phyloP scores from a whole-genome alignment of 2,329 filamentous ascomycete genomes.

The Colletotrichum sidae region DNA sequence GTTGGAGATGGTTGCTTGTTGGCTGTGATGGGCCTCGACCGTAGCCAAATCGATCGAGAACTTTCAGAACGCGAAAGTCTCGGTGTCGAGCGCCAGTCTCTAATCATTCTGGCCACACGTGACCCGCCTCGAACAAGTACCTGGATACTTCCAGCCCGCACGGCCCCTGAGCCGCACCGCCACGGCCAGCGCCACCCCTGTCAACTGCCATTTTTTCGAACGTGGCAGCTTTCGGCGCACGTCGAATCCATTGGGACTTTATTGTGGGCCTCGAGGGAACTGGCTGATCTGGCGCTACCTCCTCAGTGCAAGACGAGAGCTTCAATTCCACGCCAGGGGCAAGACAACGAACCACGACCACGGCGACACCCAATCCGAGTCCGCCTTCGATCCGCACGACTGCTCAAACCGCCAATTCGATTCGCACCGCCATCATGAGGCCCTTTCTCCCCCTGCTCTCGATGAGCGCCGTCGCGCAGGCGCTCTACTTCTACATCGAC shows the following conservation, averaged over 20 bases:
- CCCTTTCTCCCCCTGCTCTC: conserved; percentile 73
- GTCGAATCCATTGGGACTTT: conserved; percentile 30
- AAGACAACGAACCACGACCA: conserved; percentile 16
- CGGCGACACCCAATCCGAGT: neutral
- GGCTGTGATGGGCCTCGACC: neutral
- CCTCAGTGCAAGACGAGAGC: conserved; percentile 23
- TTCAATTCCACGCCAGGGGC: conserved; percentile 12
- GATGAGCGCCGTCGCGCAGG: conserved; percentile 75
- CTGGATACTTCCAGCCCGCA: too few relatives aligned
- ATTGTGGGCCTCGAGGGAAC: conserved; percentile 33
- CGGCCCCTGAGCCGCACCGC: too few relatives aligned
- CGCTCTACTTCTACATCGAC: conserved; percentile 96
- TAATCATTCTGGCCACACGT: conserved; percentile 18
- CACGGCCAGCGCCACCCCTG: conserved; percentile 42
- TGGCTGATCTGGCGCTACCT: conserved; percentile 34
- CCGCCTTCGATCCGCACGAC: neutral
- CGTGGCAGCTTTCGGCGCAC: conserved; percentile 62
- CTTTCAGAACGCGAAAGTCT: conserved; percentile 18
- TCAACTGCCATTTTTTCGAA: conserved; percentile 54
- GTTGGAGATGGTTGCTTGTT: neutral
- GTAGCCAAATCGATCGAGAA: neutral
- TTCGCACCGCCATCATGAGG: conserved; percentile 58
- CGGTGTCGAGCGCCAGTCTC: conserved; percentile 17
- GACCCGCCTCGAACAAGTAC: conserved; percentile 16
- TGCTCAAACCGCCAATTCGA: neutral